Evolutionary conservation across 2,329 filamentous ascomycete genomes (phyloP), one percentile per base, ranked within the genome.

Genomic region (Chalara sp.): DNA sequence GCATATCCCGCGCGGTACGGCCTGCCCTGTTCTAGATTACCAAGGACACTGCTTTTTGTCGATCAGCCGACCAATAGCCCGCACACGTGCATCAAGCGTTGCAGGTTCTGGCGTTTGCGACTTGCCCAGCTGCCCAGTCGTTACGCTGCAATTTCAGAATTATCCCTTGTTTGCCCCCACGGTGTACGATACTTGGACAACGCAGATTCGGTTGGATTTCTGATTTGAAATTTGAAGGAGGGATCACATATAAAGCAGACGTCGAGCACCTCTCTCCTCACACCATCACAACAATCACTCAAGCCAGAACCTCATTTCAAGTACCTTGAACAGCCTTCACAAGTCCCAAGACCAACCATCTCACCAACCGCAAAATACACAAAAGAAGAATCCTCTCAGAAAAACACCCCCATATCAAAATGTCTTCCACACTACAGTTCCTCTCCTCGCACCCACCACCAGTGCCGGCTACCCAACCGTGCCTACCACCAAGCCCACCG

Each of bases 391-490:
- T 21, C 21, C 21, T 21, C 45, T 44, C 53, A 49, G n/a, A 30
- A 21, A 12, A 44, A 47, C 10, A 47, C 48, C 13, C 53, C 53
- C 49, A 21, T 21, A 53, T 30, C 4, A 29, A 47, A 28, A 35
- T 35, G 32, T 6, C 32, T 6, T 29, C 45, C 45, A 13, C 6
- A 5, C 21, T 21, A 21, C 32, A 35, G 21, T 65, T 66, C 52
- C 57, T 66, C 40, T 56, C 58, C 52, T 66, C 13, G 60, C 61
- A 6, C 63, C 61, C 41, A 55, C 54, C 37, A 60, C 58, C 28
- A 59, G 57, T 39, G 52, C 55, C 29, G 57, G 58, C 12, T 65
- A 62, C 52, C 61, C 60, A 29, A 30, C 53, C 32, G 44, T 47
- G n/a, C 42, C 42, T 28, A 33, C 21, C 41, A 44, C 21, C n/a